Conservation (phyloP, 1,139 yeast genomes). For the Eremothecium sinecaudum region DNA sequence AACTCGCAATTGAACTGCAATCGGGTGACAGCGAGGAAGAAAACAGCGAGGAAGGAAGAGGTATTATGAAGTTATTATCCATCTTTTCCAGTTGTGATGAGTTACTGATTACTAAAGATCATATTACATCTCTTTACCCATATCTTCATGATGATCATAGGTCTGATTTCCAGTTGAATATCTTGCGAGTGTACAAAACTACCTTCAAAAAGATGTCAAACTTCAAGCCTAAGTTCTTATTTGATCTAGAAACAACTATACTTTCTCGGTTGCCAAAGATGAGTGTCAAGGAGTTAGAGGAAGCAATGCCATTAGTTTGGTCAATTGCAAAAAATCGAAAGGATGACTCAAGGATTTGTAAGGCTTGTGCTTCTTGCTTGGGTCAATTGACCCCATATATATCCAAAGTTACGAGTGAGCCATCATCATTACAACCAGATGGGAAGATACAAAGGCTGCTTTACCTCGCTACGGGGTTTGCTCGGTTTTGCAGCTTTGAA, state of each 20-base stretch:
- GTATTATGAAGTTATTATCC: slow-evolving; percentile 40
- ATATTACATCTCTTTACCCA: slow-evolving; percentile 52
- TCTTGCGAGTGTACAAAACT: slow-evolving; percentile 45
- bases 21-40: slow-evolving; percentile 17
- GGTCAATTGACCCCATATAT: slow-evolving; percentile 39
- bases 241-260: slow-evolving; percentile 43
- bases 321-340: slow-evolving; percentile 39
- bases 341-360: slow-evolving; percentile 43
- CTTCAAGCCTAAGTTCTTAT: slow-evolving; percentile 44
- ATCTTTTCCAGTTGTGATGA: slow-evolving; percentile 44
- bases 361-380: slow-evolving; percentile 54
- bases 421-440: slow-evolving; percentile 29
- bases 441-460: slow-evolving; percentile 48
- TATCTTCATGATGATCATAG: slow-evolving; percentile 41
- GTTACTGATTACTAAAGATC: slow-evolving; percentile 50
- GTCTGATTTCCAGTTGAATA: slow-evolving; percentile 36
- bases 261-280: slow-evolving; percentile 50
- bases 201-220: slow-evolving; percentile 38
- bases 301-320: slow-evolving; percentile 65
- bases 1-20: slow-evolving; percentile 28
- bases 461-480: slow-evolving; percentile 59
- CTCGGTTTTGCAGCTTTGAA: slow-evolving; percentile 55
- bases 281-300: slow-evolving; percentile 47
- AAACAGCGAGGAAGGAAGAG: slow-evolving; percentile 28
- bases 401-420: slow-evolving; percentile 27